A percentile compares a stretch with the other conserved stretches of the same genome.
Evolutionary conservation across 2,329 filamentous ascomycete species (phyloP).

Genomic region (Aspergillus melleus): DNA sequence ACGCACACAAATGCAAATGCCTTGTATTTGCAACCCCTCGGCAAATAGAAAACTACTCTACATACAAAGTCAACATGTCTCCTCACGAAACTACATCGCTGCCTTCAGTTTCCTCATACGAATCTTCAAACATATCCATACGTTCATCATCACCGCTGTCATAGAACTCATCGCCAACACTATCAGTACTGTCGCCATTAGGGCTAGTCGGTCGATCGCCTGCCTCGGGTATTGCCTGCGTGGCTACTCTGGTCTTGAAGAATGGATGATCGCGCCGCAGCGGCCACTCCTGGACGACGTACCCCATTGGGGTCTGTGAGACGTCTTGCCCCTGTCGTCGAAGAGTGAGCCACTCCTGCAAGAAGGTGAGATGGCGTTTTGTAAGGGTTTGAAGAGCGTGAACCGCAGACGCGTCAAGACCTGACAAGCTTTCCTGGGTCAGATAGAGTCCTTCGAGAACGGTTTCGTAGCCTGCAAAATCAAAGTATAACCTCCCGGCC

Average conservation of each 20-base stretch:
- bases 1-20: too few species aligned
- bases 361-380: conserved; percentile 25
- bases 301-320: conserved; percentile 37
- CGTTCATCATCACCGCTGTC: too few species aligned
- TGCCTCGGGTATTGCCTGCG: neutral
- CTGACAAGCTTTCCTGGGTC: neutral
- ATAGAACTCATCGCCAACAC: too few species aligned
- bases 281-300: conserved; percentile 31
- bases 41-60: too few species aligned
- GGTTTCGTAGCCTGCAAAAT: conserved; percentile 24
- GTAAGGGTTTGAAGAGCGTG: conserved; percentile 4
- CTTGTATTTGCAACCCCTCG: too few species aligned
- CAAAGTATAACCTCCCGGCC: conserved; percentile 58
- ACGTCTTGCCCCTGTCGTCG: conserved; percentile 37
- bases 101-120: too few species aligned
- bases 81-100: too few species aligned
- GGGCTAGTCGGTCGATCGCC: neutral
- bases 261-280: conserved; percentile 30
- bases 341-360: conserved; percentile 36
- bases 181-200: neutral
- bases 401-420: neutral
- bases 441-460: neutral
- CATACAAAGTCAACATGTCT: too few species aligned
- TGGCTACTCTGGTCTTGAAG: conserved; percentile 11
- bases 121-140: too few species aligned